Evolutionary conservation across 2,329 filamentous ascomycete species (phyloP).

Genomic region (Akanthomyces muscarius): DNA sequence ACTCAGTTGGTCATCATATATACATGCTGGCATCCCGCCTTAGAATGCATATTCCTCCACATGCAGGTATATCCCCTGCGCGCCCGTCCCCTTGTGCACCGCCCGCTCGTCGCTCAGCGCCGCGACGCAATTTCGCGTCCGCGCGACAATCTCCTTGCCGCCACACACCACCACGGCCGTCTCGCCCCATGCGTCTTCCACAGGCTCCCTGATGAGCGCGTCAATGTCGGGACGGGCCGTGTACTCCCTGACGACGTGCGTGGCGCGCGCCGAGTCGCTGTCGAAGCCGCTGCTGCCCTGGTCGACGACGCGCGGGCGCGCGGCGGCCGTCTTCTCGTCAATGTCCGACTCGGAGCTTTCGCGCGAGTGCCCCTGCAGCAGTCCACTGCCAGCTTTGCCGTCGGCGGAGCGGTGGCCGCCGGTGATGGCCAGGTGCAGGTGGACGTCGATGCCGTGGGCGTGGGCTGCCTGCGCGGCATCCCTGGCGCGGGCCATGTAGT

Average conservation of each 20-base stretch:
- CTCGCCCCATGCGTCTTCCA: constrained; percentile 57
- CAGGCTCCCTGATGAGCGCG: constrained; percentile 47
- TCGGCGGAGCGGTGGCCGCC: constrained; percentile 20
- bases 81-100: constrained; percentile 61
- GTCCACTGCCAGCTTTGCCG: neutral
- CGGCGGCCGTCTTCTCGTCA: constrained; percentile 3
- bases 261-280: constrained; percentile 19
- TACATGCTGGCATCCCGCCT: neutral
- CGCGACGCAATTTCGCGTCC: constrained; percentile 52
- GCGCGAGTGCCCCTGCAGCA: neutral
- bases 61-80: constrained; percentile 58
- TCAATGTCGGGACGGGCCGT: constrained; percentile 47
- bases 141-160: constrained; percentile 50
- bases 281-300: constrained; percentile 11
- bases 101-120: constrained; percentile 56
- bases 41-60: constrained; percentile 58
- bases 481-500: constrained; percentile 48
- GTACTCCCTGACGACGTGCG: constrained; percentile 38
- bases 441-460: constrained; percentile 45
- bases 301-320: too few species aligned
- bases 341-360: constrained; percentile 24
- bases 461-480: constrained; percentile 40
- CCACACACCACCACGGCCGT: constrained; percentile 60
- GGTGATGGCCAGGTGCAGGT: constrained; percentile 53
- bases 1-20: too few species aligned